Conservation (phyloP, 306 rosid species). For the Fragaria iinumae region DNA sequence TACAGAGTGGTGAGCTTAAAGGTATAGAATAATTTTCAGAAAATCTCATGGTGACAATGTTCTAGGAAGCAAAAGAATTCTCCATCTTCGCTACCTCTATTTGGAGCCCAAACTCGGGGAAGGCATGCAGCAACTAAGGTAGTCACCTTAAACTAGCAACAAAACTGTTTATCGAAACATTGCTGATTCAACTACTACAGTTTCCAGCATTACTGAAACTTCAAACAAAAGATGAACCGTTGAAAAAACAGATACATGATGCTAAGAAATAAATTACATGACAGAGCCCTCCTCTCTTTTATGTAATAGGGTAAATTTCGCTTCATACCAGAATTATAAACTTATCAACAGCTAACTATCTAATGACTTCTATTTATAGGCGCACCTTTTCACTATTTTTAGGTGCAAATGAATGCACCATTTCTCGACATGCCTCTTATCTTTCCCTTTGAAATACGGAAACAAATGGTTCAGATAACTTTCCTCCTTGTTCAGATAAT, state of each 20-base stretch:
- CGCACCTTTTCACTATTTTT: neutral
- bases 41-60: no score
- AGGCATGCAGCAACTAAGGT: no score
- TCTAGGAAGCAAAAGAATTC: no score
- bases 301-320: neutral
- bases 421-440: neutral
- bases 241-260: neutral
- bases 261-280: constrained; percentile 6
- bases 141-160: no score
- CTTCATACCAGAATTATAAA: constrained; percentile 3
- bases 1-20: no score
- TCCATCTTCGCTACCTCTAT: no score
- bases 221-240: no score
- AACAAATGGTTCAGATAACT: neutral
- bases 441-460: neutral
- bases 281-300: constrained; percentile 4
- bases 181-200: no score
- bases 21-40: no score
- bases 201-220: no score
- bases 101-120: no score
- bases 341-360: constrained; percentile 19
- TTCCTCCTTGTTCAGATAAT: neutral
- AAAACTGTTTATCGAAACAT: no score
- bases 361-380: neutral
- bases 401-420: constrained; percentile 10